Percentiles rank a stretch among this genome's conserved stretches.
Evolutionary conservation across 2,329 filamentous ascomycete species (phyloP).

Genomic region (Paecilomyces formosus): DNA sequence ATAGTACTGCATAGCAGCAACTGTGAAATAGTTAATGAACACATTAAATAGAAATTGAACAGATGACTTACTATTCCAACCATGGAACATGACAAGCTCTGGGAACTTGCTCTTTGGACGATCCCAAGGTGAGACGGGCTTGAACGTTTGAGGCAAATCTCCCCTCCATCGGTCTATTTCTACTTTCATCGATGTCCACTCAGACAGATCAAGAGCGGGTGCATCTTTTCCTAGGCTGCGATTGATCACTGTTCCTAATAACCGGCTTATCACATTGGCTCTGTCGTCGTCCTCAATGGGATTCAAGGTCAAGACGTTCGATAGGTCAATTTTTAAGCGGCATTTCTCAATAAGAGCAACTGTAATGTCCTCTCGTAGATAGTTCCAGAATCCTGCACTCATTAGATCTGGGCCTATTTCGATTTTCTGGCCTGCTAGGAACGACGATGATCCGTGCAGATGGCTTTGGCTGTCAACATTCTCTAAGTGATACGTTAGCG

Average conservation of each 20-base stretch:
- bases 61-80: conserved; percentile 36
- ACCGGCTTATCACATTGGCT: conserved; percentile 36
- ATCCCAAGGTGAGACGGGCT: conserved; percentile 17
- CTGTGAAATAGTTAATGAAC: conserved; percentile 17
- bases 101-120: conserved; percentile 23
- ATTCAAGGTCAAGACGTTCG: conserved; percentile 8
- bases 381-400: conserved; percentile 45
- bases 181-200: conserved; percentile 10
- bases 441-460: conserved; percentile 40
- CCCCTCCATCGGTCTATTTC: conserved; percentile 24
- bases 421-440: conserved; percentile 25
- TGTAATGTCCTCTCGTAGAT: conserved; percentile 47
- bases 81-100: conserved; percentile 32
- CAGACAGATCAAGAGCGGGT: neutral
- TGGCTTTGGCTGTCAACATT: conserved; percentile 39
- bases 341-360: conserved; percentile 42
- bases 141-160: conserved; percentile 21
- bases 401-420: conserved; percentile 21
- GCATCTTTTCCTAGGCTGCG: conserved; percentile 18
- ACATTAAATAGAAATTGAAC: neutral
- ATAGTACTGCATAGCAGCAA: conserved; percentile 38
- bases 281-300: conserved; percentile 21
- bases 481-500: conserved; percentile 13
- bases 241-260: conserved; percentile 41
- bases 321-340: conserved; percentile 36